Conservation (phyloP, 805 yeast species). For the Peterozyma xylosa region DNA sequence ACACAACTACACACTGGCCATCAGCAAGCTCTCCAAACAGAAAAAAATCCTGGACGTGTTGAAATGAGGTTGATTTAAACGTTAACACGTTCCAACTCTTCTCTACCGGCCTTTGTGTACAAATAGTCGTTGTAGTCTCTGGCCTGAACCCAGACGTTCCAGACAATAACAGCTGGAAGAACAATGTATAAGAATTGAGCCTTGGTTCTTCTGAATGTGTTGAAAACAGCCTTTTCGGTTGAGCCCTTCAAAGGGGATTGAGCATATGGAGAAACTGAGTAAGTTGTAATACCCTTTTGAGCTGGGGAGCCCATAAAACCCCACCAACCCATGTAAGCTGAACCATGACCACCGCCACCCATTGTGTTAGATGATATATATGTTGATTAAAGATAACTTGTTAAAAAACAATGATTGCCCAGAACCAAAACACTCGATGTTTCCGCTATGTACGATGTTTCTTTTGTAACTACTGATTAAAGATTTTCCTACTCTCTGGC, state of each 20-base stretch:
- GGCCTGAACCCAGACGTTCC: constrained; percentile 82
- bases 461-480: too few species aligned
- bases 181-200: constrained; percentile 73
- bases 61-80: constrained; percentile 14
- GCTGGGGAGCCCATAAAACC: constrained; percentile 75
- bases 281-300: constrained; percentile 80
- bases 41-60: neutral
- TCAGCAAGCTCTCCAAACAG: neutral
- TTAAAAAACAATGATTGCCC: too few species aligned
- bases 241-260: constrained; percentile 88
- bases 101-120: constrained; percentile 97
- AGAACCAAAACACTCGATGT: too few species aligned
- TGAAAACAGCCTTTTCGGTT: constrained; percentile 79
- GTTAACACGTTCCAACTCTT: constrained; percentile 70
- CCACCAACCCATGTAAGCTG: constrained; percentile 97
- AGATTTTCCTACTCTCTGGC: too few species aligned
- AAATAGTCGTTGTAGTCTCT: constrained; percentile 88
- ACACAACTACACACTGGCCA: too few species aligned
- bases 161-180: constrained; percentile 72
- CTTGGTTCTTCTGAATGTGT: constrained; percentile 89
- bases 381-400: neutral
- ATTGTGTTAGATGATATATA: constrained; percentile 24
- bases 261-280: constrained; percentile 90
- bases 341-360: constrained; percentile 54
- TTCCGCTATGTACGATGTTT: too few species aligned